Percentiles rank a stretch among this genome's conserved stretches.
Evolutionary conservation across 2,329 filamentous ascomycete species (phyloP).

Genomic region (Exserohilum rostratum): DNA sequence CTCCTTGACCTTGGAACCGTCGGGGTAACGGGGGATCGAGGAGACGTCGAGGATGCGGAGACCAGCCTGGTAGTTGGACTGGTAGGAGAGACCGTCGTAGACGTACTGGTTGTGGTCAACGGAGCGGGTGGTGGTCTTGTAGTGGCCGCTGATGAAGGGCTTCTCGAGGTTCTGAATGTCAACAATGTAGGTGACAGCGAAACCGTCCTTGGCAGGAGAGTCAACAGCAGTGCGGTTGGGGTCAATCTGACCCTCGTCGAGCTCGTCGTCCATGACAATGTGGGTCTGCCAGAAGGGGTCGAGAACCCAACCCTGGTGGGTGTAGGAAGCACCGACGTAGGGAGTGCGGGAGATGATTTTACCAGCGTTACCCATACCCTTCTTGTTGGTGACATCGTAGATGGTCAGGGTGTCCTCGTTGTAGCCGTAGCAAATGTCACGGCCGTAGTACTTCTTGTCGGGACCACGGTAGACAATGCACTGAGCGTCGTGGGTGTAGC

Average conservation of each 20-base stretch:
- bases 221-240: constrained; percentile 30
- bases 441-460: constrained; percentile 56
- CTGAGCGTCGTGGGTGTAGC: constrained; percentile 67
- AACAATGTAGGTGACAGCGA: constrained; percentile 47
- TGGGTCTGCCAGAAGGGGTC: constrained; percentile 45
- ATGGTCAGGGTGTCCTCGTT: constrained; percentile 62
- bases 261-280: constrained; percentile 48
- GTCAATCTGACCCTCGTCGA: constrained; percentile 47
- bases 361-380: constrained; percentile 58
- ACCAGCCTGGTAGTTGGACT: constrained; percentile 53
- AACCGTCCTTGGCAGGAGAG: constrained; percentile 41
- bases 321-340: constrained; percentile 62
- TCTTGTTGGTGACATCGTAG: constrained; percentile 60
- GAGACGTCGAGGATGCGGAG: constrained; percentile 52
- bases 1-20: constrained; percentile 49
- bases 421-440: constrained; percentile 64
- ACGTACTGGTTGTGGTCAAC: constrained; percentile 58
- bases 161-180: constrained; percentile 46
- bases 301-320: constrained; percentile 65
- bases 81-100: constrained; percentile 49
- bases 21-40: constrained; percentile 46
- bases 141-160: constrained; percentile 50
- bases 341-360: constrained; percentile 61
- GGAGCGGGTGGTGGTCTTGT: constrained; percentile 47
- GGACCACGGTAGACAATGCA: constrained; percentile 64